These are phyloP conservation scores for Cutaneotrichosporon mucoides DNA, from an alignment of 1,284 basidiomycete species.

Conservation along the genomic window DNA sequence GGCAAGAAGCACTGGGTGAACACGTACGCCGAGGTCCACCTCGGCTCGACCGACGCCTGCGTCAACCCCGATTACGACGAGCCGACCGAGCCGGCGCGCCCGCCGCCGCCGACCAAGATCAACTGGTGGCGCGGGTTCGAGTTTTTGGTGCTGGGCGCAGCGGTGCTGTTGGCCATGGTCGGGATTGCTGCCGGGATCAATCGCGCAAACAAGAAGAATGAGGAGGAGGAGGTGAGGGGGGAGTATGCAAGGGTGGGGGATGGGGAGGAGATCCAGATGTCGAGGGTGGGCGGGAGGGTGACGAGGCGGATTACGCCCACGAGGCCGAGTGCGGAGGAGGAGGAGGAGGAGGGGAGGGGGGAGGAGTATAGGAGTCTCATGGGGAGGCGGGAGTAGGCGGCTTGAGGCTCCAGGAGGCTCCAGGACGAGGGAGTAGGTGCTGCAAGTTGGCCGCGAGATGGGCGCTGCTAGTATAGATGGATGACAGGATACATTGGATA, in stretches of 20 bases:
- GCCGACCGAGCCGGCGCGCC: not conserved
- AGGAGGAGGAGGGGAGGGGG: not conserved
- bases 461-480: too few relatives aligned
- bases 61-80: not conserved
- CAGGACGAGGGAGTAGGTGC: too few relatives aligned
- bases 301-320: not conserved
- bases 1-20: not conserved
- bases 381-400: not conserved
- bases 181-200: not conserved
- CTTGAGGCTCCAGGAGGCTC: too few relatives aligned
- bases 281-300: not conserved
- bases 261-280: conserved; percentile 1
- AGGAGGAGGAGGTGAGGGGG: not conserved
- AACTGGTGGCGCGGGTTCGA: not conserved
- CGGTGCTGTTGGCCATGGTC: not conserved
- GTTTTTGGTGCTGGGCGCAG: not conserved
- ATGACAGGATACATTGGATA: too few relatives aligned
- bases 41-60: not conserved
- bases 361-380: not conserved
- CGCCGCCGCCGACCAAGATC: not conserved
- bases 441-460: too few relatives aligned
- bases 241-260: not conserved
- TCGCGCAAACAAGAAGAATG: not conserved
- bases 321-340: not conserved
- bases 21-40: not conserved